Conservation (phyloP, 2,329 filamentous ascomycete genomes). For the Clonostachys chloroleuca region DNA sequence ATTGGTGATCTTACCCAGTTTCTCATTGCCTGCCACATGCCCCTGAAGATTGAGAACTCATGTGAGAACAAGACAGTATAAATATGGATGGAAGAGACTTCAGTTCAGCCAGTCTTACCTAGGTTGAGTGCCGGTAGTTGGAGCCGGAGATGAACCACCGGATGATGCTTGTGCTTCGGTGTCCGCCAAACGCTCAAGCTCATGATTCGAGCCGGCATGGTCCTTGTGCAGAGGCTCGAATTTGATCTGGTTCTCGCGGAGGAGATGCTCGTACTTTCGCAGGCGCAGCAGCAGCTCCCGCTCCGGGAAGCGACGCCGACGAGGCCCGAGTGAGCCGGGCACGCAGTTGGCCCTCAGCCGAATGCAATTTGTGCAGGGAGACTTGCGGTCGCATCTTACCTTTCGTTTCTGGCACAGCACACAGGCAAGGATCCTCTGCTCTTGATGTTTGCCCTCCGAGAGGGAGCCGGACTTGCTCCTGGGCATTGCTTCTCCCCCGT, state of each 20-base stretch:
- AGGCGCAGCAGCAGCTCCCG: slow-evolving; percentile 52
- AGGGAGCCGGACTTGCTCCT: too few species aligned
- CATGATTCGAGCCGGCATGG: not conserved
- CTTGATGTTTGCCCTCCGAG: too few species aligned
- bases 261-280: slow-evolving; percentile 50
- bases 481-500: too few species aligned
- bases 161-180: too few species aligned
- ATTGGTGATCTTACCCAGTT: too few species aligned
- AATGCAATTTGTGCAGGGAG: slow-evolving; percentile 52
- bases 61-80: too few species aligned
- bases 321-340: slow-evolving; percentile 29
- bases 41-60: too few species aligned
- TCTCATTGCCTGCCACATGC: too few species aligned
- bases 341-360: slow-evolving; percentile 37
- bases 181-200: not conserved
- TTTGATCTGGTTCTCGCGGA: slow-evolving; percentile 46
- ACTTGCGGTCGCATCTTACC: slow-evolving; percentile 55
- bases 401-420: slow-evolving; percentile 61
- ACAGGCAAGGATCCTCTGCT: slow-evolving; percentile 34
- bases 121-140: too few species aligned
- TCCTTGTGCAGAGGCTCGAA: slow-evolving; percentile 40
- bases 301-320: slow-evolving; percentile 46
- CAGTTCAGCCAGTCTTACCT: too few species aligned
- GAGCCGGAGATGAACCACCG: too few species aligned
- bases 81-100: too few species aligned